Evolutionary conservation across 805 yeast genomes (phyloP).

Genomic region (Ogataea ganodermae): DNA sequence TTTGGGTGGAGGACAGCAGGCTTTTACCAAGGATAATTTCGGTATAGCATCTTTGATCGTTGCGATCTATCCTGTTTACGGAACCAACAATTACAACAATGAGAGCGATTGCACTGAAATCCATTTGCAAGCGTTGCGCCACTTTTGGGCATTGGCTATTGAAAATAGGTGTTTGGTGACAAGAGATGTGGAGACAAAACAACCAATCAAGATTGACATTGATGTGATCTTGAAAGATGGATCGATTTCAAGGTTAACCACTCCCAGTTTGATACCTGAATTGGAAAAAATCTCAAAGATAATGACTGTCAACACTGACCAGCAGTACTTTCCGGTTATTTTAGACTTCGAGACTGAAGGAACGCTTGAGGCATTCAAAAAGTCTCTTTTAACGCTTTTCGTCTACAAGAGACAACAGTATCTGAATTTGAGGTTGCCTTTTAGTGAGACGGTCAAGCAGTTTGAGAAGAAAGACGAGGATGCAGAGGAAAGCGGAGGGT

Average conservation of each 20-base stretch:
- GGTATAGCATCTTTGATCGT: conserved; percentile 70
- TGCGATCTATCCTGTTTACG: conserved; percentile 75
- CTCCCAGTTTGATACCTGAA: conserved; percentile 76
- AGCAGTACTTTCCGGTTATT: conserved; percentile 54
- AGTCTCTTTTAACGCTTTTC: conserved; percentile 46
- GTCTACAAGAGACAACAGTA: conserved; percentile 51
- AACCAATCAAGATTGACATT: conserved; percentile 52
- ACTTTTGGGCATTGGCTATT: conserved; percentile 86
- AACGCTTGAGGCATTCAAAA: conserved; percentile 41
- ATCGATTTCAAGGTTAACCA: conserved; percentile 30
- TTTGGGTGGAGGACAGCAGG: conserved; percentile 90
- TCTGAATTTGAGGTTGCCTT: conserved; percentile 31
- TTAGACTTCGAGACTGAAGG: conserved; percentile 41
- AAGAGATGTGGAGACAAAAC: conserved; percentile 64
- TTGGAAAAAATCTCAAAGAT: conserved; percentile 51
- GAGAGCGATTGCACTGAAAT: conserved; percentile 47
- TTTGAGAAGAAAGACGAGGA: conserved; percentile 8
- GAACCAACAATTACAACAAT: conserved; percentile 14
- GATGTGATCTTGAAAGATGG: conserved; percentile 41
- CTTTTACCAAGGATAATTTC: conserved; percentile 62
- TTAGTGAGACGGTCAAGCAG: conserved; percentile 18
- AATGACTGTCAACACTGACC: conserved; percentile 39
- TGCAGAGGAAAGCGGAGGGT: neutral
- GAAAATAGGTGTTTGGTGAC: conserved; percentile 80
- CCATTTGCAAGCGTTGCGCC: conserved; percentile 81